phyloP scores from a whole-genome alignment of 2,329 filamentous ascomycete species.

The Thelonectria discophora region DNA sequence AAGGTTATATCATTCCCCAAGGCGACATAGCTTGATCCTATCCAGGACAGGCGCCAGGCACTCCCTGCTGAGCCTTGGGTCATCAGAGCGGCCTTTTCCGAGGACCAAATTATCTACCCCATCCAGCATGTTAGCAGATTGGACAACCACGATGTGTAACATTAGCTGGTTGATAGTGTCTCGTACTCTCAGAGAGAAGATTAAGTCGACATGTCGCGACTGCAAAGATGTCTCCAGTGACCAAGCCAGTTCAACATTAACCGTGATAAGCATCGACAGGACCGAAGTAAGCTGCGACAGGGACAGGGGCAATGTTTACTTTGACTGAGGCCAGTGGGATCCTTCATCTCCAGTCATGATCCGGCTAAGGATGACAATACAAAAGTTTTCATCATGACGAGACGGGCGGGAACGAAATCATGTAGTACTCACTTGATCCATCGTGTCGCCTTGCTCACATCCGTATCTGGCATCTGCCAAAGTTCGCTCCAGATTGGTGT shows the following conservation, averaged over 20 bases:
- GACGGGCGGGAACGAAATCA: conserved; percentile 10
- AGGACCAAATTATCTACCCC: conserved; percentile 12
- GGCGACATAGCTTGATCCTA: too few relatives aligned
- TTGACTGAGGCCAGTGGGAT: conserved; percentile 43
- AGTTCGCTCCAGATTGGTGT: neutral
- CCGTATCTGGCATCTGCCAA: neutral
- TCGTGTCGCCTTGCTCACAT: neutral
- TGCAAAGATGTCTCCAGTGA: conserved; percentile 43
- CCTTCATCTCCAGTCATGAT: conserved; percentile 53
- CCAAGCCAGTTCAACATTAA: too few relatives aligned
- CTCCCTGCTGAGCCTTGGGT: too few relatives aligned
- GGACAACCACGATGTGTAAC: conserved; percentile 1
- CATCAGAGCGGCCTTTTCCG: neutral
- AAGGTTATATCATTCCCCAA: neutral
- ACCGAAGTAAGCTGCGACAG: too few relatives aligned
- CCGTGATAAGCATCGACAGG: too few relatives aligned
- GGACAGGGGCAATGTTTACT: too few relatives aligned
- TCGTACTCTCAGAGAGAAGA: conserved; percentile 63
- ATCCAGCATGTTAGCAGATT: conserved; percentile 29
- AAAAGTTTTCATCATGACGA: conserved; percentile 79
- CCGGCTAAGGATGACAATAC: conserved; percentile 98
- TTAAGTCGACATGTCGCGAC: conserved; percentile 60
- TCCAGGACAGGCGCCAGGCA: too few relatives aligned
- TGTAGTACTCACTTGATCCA: conserved; percentile 23
- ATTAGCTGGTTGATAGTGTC: neutral